phyloP scores from a whole-genome alignment of 257 asterid species.

The Fraxinus pennsylvanica region DNA sequence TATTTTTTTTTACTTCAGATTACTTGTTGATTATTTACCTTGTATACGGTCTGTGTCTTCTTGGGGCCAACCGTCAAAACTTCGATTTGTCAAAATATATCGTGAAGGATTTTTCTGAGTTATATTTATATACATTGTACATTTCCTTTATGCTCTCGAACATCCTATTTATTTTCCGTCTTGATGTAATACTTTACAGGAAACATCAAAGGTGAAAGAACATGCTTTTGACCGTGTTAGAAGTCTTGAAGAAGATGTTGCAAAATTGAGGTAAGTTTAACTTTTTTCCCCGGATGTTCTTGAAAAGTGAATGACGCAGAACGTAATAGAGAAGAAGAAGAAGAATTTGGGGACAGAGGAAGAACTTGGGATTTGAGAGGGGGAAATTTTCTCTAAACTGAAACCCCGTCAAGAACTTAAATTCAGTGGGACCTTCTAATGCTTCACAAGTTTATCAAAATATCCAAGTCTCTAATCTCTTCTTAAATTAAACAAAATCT shows the following conservation, averaged over 20 bases:
- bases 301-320: no score
- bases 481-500: neutral
- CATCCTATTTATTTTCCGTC: neutral
- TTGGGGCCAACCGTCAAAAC: neutral
- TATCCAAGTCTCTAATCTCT: neutral
- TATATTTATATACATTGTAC: neutral
- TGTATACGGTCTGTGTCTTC: neutral
- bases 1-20: neutral
- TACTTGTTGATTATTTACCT: neutral
- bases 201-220: slow-evolving; percentile 50
- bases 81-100: neutral
- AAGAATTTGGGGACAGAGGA: no score
- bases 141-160: neutral
- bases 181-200: slow-evolving; percentile 39
- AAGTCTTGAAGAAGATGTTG: slow-evolving; percentile 67
- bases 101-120: neutral
- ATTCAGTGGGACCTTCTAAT: neutral
- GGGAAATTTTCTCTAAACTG: neutral
- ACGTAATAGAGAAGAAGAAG: no score
- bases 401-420: neutral
- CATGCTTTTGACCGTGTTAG: slow-evolving; percentile 56
- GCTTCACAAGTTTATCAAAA: neutral
- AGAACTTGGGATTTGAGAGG: no score
- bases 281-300: slow-evolving; percentile 5
- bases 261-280: slow-evolving; percentile 54